phyloP scores from a whole-genome alignment of 2,329 filamentous ascomycete species.

The Dichotomopilus funicola region DNA sequence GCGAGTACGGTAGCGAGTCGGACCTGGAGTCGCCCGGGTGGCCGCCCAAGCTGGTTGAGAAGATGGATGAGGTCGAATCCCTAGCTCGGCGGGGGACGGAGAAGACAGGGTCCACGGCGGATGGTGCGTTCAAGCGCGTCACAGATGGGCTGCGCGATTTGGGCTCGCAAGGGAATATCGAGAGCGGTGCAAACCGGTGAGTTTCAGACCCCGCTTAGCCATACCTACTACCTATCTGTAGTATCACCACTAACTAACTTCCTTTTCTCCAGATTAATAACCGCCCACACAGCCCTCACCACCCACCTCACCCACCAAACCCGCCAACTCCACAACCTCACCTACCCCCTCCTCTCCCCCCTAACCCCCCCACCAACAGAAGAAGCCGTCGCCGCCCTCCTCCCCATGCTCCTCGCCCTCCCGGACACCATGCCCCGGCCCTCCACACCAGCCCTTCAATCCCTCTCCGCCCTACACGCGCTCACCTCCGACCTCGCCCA shows the following conservation, averaged over 20 bases:
- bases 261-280: constrained; percentile 56
- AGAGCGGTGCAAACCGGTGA: constrained; percentile 65
- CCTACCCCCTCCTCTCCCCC: constrained; percentile 64
- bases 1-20: constrained; percentile 66
- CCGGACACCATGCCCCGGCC: constrained; percentile 61
- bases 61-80: constrained; percentile 67
- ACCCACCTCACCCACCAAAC: constrained; percentile 71
- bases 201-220: background rate
- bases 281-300: constrained; percentile 66
- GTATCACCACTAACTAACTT: constrained; percentile 1
- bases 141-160: constrained; percentile 64
- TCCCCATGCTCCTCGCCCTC: constrained; percentile 60
- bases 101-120: constrained; percentile 56
- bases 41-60: constrained; percentile 57
- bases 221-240: background rate
- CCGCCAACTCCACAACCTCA: constrained; percentile 65
- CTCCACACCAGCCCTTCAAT: constrained; percentile 55
- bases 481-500: constrained; percentile 68
- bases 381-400: constrained; percentile 61
- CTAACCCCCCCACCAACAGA: constrained; percentile 55
- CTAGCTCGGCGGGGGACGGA: constrained; percentile 61
- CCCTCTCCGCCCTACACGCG: constrained; percentile 61
- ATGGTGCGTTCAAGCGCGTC: constrained; percentile 62
- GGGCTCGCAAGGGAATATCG: constrained; percentile 65
- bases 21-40: constrained; percentile 65